These are phyloP conservation scores for Wickerhamomyces alni DNA, from an alignment of 805 yeast species.

Conservation along the genomic window DNA sequence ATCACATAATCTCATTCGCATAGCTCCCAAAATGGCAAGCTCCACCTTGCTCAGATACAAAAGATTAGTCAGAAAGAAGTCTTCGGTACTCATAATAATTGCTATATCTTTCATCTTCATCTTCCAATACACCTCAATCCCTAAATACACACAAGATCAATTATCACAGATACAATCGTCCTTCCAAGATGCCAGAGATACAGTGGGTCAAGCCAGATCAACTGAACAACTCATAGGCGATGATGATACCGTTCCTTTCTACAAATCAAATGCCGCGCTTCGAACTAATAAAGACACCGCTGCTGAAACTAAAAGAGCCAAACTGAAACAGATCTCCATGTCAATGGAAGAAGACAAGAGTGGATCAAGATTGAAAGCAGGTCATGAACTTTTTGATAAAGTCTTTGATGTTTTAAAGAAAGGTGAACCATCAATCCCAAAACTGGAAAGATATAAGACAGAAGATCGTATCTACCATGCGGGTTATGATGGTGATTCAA, in stretches of 20 bases:
- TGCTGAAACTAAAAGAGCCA: slow-evolving; percentile 6
- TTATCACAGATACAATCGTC: slow-evolving; percentile 5
- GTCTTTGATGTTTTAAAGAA: slow-evolving; percentile 36
- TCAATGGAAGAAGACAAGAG: slow-evolving; percentile 26
- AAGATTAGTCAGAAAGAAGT: slow-evolving; percentile 9
- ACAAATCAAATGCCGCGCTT: slow-evolving; percentile 16
- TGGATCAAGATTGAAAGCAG: slow-evolving; percentile 27
- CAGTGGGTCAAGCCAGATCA: too few relatives aligned
- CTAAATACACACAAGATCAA: slow-evolving; percentile 10
- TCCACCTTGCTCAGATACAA: neutral
- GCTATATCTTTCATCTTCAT: slow-evolving; percentile 6
- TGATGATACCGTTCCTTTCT: slow-evolving; percentile 21
- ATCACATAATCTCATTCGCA: too few relatives aligned
- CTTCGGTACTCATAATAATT: slow-evolving; percentile 8
- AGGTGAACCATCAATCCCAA: slow-evolving; percentile 39
- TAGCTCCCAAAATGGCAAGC: neutral
- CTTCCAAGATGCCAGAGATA: neutral
- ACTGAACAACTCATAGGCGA: too few relatives aligned
- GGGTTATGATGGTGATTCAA: slow-evolving; percentile 37
- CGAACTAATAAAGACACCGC: slow-evolving; percentile 1
- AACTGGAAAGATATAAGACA: slow-evolving; percentile 37
- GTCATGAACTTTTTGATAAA: slow-evolving; percentile 36
- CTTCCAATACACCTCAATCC: slow-evolving; percentile 12
- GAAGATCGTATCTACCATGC: slow-evolving; percentile 49
- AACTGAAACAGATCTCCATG: slow-evolving; percentile 17